phyloP scores from a whole-genome alignment of 768 basidiomycete genomes.

The Macrolepiota albuminosa region DNA sequence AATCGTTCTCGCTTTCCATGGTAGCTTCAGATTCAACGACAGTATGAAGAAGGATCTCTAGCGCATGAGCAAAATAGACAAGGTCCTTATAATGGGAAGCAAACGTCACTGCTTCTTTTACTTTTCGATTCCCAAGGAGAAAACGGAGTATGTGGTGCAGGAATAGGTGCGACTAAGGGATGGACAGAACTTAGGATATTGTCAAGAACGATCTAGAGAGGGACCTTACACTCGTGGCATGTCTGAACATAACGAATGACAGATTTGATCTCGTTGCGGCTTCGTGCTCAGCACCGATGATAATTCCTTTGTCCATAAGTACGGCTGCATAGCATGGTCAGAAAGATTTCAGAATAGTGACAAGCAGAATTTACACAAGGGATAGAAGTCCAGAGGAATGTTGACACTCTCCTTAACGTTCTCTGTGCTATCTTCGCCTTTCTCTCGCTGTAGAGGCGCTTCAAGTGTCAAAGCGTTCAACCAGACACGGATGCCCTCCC shows the following conservation, averaged over 20 bases:
- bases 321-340: constrained; percentile 54
- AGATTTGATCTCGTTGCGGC: constrained; percentile 67
- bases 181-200: neutral
- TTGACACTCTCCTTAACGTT: constrained; percentile 91
- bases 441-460: constrained; percentile 35
- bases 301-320: constrained; percentile 98
- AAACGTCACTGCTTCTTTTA: constrained; percentile 78
- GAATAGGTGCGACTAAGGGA: constrained; percentile 81
- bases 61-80: constrained; percentile 88
- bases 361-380: constrained; percentile 64
- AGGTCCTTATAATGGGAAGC: constrained; percentile 84
- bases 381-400: constrained; percentile 92
- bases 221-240: constrained; percentile 75
- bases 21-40: constrained; percentile 83
- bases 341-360: neutral
- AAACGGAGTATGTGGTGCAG: constrained; percentile 86
- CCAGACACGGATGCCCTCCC: constrained; percentile 87
- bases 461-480: constrained; percentile 93
- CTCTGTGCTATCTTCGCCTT: constrained; percentile 24
- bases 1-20: constrained; percentile 25
- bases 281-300: constrained; percentile 94
- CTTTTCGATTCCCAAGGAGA: constrained; percentile 61
- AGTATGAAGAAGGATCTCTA: constrained; percentile 92
- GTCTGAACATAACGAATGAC: constrained; percentile 88
- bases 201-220: neutral